Percentiles rank a stretch among this genome's conserved stretches.
Evolutionary conservation across 2,329 filamentous ascomycete species (phyloP).

Genomic region (Penicillium sp.): DNA sequence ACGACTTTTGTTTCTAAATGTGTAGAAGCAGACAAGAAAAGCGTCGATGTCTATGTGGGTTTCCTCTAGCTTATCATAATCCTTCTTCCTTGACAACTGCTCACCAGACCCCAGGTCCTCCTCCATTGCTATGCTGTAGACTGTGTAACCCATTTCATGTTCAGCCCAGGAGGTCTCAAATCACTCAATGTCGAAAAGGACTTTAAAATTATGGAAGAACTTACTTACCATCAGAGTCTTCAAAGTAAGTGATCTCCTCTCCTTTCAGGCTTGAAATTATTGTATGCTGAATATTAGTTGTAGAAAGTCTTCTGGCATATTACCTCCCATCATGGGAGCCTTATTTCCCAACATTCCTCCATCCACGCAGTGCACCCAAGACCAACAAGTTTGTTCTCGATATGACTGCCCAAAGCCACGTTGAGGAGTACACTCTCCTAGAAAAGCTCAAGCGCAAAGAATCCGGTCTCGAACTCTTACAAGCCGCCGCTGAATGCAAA

Average conservation of each 20-base stretch:
- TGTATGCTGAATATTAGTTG: neutral
- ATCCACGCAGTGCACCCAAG: constrained; percentile 63
- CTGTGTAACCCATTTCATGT: constrained; percentile 72
- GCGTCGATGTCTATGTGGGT: constrained; percentile 66
- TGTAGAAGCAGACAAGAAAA: constrained; percentile 48
- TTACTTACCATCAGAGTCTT: constrained; percentile 70
- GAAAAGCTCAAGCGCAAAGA: constrained; percentile 63
- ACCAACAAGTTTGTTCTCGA: constrained; percentile 65
- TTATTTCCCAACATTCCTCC: constrained; percentile 55
- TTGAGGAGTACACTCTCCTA: constrained; percentile 63
- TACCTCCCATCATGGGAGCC: constrained; percentile 62
- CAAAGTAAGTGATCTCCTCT: constrained; percentile 58
- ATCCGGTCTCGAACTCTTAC: constrained; percentile 56
- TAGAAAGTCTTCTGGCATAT: constrained; percentile 65
- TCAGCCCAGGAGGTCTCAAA: constrained; percentile 68
- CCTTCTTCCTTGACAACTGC: neutral
- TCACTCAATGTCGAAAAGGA: constrained; percentile 64
- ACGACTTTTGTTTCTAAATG: constrained; percentile 63
- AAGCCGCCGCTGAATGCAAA: constrained; percentile 71
- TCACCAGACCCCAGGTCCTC: constrained; percentile 36
- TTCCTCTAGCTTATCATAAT: constrained; percentile 24
- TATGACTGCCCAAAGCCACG: constrained; percentile 54
- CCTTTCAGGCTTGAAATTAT: constrained; percentile 1
- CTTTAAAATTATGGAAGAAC: constrained; percentile 70
- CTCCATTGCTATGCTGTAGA: constrained; percentile 73